Percentiles rank a stretch among this genome's conserved stretches.
phyloP scores from a whole-genome alignment of 2,329 filamentous ascomycete species.

The Pseudocercospora macadamiae region DNA sequence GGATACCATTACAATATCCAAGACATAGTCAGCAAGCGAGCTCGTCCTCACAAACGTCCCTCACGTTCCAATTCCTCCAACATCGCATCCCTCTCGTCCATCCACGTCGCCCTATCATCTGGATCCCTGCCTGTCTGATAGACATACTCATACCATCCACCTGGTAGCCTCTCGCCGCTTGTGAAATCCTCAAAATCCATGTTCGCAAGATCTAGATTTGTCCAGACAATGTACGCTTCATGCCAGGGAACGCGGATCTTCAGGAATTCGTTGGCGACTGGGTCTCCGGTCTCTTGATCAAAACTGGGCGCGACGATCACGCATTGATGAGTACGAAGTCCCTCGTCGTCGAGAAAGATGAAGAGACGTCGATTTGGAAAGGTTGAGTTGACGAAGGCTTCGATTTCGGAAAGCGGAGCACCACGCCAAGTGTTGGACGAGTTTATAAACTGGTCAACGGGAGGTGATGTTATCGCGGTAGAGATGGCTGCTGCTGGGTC shows the following conservation, averaged over 20 bases:
- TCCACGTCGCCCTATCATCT: neutral
- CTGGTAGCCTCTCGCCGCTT: constrained; percentile 4
- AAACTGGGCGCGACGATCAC: constrained; percentile 5
- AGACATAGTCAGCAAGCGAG: neutral
- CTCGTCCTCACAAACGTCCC: neutral
- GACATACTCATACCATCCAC: constrained; percentile 11
- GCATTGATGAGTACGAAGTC: constrained; percentile 3
- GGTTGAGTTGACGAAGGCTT: constrained; percentile 13
- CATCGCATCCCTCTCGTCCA: neutral
- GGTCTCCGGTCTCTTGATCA: constrained; percentile 3
- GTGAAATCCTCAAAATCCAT: constrained; percentile 21
- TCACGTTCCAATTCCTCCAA: neutral
- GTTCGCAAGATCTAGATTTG: constrained; percentile 25
- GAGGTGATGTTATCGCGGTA: neutral
- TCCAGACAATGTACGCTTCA: constrained; percentile 12
- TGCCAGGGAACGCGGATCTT: constrained; percentile 21
- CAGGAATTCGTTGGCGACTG: constrained; percentile 9
- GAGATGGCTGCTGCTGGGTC: neutral
- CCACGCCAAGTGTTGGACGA: constrained; percentile 19
- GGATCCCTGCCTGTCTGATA: neutral
- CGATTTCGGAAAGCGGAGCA: constrained; percentile 15
- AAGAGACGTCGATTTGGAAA: constrained; percentile 4
- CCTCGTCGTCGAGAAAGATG: constrained; percentile 19
- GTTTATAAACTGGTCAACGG: neutral
- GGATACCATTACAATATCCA: neutral